A percentile compares a stretch with the other conserved stretches of the same genome.
phyloP scores from a whole-genome alignment of 192 early-diverging fungal genomes.

The Backusella westeae region DNA sequence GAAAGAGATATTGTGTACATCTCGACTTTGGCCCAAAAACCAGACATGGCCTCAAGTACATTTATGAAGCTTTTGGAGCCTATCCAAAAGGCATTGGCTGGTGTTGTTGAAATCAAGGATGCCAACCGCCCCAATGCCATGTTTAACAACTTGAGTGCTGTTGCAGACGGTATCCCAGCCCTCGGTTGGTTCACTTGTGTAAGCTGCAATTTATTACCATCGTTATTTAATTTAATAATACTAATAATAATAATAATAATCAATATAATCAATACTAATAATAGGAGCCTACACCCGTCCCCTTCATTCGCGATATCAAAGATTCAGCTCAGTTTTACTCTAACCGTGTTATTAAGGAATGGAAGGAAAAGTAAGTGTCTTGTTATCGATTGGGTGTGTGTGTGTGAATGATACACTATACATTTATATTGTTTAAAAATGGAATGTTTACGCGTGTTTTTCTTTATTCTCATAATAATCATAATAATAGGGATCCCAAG shows the following conservation, averaged over 20 bases:
- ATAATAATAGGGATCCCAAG: slow-evolving; percentile 57
- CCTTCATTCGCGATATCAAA: slow-evolving; percentile 86
- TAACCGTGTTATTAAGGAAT: slow-evolving; percentile 87
- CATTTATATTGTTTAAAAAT: not conserved
- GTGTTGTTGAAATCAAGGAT: slow-evolving; percentile 69
- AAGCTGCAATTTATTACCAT: slow-evolving; percentile 18
- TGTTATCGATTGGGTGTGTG: not conserved
- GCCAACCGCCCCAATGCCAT: slow-evolving; percentile 72
- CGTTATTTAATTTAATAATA: too few relatives aligned
- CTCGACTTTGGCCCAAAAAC: slow-evolving; percentile 76
- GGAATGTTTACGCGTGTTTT: not conserved
- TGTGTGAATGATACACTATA: not conserved
- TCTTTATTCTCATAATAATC: slow-evolving; percentile 34
- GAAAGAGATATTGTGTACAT: slow-evolving; percentile 76
- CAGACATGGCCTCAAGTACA: slow-evolving; percentile 51
- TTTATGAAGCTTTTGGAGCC: slow-evolving; percentile 67
- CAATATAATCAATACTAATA: not conserved
- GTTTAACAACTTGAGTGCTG: slow-evolving; percentile 79
- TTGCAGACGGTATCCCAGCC: slow-evolving; percentile 87
- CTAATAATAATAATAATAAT: too few relatives aligned
- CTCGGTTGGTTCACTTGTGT: slow-evolving; percentile 91
- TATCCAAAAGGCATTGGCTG: slow-evolving; percentile 64
- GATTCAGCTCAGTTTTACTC: slow-evolving; percentile 91
- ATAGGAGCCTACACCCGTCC: slow-evolving; percentile 82
- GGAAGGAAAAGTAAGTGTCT: slow-evolving; percentile 75